Conservation (phyloP, 1,284 basidiomycete species). For the Cryptococcus floricola region DNA sequence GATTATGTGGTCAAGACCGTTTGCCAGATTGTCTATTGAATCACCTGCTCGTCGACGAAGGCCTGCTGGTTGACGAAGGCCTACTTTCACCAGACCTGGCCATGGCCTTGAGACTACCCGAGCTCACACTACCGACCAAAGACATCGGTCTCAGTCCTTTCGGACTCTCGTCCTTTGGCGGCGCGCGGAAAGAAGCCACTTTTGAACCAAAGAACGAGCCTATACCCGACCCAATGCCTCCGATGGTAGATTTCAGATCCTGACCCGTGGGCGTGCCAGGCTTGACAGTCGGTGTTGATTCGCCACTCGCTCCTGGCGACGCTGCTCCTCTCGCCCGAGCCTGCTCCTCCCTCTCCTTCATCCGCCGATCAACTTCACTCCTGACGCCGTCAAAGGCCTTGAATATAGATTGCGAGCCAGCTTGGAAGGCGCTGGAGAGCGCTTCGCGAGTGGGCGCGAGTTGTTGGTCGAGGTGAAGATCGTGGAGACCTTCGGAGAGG, state of each 20-base stretch:
- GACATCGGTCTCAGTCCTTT: slow-evolving; percentile 33
- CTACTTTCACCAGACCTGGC: not conserved
- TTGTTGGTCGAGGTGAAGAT: slow-evolving; percentile 82
- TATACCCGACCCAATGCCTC: slow-evolving; percentile 40
- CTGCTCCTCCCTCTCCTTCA: slow-evolving; percentile 33
- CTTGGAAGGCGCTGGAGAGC: slow-evolving; percentile 68
- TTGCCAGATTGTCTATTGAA: not conserved
- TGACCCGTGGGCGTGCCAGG: slow-evolving; percentile 4
- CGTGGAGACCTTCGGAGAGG: slow-evolving; percentile 79
- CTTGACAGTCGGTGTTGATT: not conserved
- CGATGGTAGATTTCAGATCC: slow-evolving; percentile 36
- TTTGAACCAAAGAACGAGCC: slow-evolving; percentile 41
- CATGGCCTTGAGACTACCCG: not conserved
- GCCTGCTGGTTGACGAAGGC: not conserved
- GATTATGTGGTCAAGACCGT: not conserved
- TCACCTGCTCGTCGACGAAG: not conserved
- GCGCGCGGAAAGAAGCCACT: slow-evolving; percentile 20
- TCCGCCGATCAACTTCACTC: slow-evolving; percentile 36
- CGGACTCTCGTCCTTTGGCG: not conserved
- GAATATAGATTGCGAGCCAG: slow-evolving; percentile 75
- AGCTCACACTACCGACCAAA: slow-evolving; percentile 16
- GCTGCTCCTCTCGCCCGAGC: slow-evolving; percentile 3
- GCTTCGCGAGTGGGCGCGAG: slow-evolving; percentile 83
- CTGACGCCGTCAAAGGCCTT: slow-evolving; percentile 80
- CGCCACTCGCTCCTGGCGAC: slow-evolving; percentile 1